Conservation (phyloP, 306 rosid species). For the Cotoneaster glaucophyllus region DNA sequence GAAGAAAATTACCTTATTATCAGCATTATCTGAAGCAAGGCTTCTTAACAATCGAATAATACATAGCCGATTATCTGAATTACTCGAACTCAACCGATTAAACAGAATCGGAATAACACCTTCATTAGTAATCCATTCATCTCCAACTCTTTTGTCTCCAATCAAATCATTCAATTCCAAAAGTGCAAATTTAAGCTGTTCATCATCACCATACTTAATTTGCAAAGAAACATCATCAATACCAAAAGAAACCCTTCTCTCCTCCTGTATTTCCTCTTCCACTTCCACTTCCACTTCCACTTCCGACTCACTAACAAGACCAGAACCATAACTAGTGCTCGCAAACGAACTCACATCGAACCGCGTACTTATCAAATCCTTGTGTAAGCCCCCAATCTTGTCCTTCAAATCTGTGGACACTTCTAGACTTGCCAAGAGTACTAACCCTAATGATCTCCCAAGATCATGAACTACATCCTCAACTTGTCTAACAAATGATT, state of each 20-base stretch:
- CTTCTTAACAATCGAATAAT: conserved; percentile 49
- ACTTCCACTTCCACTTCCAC: neutral
- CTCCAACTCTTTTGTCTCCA: conserved; percentile 25
- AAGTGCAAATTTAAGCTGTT: conserved; percentile 52
- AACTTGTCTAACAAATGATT: conserved; percentile 35
- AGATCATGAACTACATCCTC: conserved; percentile 65
- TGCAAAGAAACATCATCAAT: conserved; percentile 48
- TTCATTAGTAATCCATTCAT: conserved; percentile 51
- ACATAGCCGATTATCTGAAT: conserved; percentile 34
- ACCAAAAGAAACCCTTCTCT: conserved; percentile 26
- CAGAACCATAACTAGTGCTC: conserved; percentile 48
- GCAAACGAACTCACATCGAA: conserved; percentile 38
- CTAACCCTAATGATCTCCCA: conserved; percentile 72
- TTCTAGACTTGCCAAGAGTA: conserved; percentile 56
- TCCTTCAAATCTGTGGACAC: conserved; percentile 50
- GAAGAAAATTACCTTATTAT: conserved; percentile 49
- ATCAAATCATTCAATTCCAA: conserved; percentile 47
- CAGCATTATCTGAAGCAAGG: conserved; percentile 38
- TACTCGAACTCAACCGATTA: conserved; percentile 54
- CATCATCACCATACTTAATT: conserved; percentile 67
- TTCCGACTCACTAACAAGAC: conserved; percentile 28
- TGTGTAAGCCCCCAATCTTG: conserved; percentile 43
- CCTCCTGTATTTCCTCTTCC: conserved; percentile 61
- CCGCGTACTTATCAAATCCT: conserved; percentile 49
- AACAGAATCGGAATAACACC: conserved; percentile 48